Conservation (phyloP, 2,329 filamentous ascomycete species). For the Xylaria sp. region DNA sequence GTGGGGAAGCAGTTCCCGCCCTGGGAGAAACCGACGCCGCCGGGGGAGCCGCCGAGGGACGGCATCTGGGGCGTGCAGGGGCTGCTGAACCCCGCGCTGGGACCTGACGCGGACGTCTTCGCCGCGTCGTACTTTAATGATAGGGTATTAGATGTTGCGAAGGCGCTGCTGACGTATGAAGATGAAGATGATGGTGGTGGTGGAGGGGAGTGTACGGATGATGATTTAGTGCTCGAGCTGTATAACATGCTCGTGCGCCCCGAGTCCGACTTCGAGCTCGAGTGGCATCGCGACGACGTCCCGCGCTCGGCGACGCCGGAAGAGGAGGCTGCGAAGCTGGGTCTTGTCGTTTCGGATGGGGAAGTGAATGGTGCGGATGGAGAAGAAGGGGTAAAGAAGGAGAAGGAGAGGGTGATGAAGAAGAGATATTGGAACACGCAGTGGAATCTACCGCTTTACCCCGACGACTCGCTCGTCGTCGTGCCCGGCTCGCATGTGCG, state of each 20-base stretch:
- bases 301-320: slow-evolving; percentile 70
- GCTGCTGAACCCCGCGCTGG: slow-evolving; percentile 77
- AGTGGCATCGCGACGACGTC: slow-evolving; percentile 90
- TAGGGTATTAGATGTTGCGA: slow-evolving; percentile 70
- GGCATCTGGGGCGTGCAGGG: slow-evolving; percentile 94
- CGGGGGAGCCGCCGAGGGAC: slow-evolving; percentile 51
- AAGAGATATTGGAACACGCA: slow-evolving; percentile 74
- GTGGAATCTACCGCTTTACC: slow-evolving; percentile 84
- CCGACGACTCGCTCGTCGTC: slow-evolving; percentile 76
- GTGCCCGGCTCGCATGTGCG: slow-evolving; percentile 81
- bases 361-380: slow-evolving; percentile 28
- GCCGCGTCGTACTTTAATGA: slow-evolving; percentile 77
- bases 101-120: slow-evolving; percentile 69
- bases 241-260: slow-evolving; percentile 88
- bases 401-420: slow-evolving; percentile 6
- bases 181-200: slow-evolving; percentile 45
- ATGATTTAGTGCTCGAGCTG: slow-evolving; percentile 81
- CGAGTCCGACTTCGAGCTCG: slow-evolving; percentile 74
- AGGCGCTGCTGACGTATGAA: slow-evolving; percentile 66
- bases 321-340: slow-evolving; percentile 73
- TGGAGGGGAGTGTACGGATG: slow-evolving; percentile 53
- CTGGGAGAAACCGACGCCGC: slow-evolving; percentile 69
- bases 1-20: slow-evolving; percentile 92
- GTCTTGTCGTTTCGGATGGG: slow-evolving; percentile 48
- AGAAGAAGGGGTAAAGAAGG: slow-evolving; percentile 28